Evolutionary conservation across 23 red algal genomes (phyloP).

Genomic region (Gracilaria domingensis): DNA sequence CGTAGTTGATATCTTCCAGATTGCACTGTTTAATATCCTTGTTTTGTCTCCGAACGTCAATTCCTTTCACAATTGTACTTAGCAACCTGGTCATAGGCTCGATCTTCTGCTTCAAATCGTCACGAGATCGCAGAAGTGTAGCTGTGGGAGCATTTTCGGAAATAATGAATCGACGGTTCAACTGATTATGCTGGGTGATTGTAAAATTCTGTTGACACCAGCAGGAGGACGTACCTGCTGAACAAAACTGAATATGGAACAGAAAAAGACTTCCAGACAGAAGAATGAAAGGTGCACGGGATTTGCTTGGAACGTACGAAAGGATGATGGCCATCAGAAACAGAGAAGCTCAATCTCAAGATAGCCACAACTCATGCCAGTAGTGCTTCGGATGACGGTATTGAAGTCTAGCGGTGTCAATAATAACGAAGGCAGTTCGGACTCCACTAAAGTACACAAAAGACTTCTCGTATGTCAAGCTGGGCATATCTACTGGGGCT

Average conservation of each 20-base stretch:
- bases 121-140: background rate
- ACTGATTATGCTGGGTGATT: background rate
- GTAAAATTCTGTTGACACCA: background rate
- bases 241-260: background rate
- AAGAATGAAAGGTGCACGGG: background rate
- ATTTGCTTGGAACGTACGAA: background rate
- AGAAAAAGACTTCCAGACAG: background rate
- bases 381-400: no score
- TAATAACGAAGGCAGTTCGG: no score
- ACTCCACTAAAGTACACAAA: no score
- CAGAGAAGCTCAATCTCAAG: no score
- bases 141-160: background rate
- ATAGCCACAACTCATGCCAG: no score
- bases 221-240: background rate
- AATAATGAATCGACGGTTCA: slow-evolving; percentile 12
- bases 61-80: background rate
- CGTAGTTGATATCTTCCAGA: background rate
- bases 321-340: background rate
- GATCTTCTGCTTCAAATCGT: background rate
- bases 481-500: no score
- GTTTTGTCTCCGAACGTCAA: background rate
- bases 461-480: no score
- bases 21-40: background rate
- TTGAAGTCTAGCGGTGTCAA: no score
- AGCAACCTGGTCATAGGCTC: background rate